These are phyloP conservation scores for Debaryomyces nepalensis DNA, from an alignment of 1,139 yeast species.

Conservation along the genomic window DNA sequence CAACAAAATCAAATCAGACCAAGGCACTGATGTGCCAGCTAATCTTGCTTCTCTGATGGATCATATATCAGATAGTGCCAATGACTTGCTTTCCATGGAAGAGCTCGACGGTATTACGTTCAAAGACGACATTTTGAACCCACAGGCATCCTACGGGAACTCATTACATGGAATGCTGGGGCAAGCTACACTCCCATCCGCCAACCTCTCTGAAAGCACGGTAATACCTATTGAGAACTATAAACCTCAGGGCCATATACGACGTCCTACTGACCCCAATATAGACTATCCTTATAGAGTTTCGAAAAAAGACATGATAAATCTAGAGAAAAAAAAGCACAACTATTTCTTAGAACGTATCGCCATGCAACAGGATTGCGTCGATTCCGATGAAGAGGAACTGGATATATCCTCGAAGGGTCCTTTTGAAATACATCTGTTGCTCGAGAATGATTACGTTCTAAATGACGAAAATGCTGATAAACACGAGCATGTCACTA, in stretches of 20 bases:
- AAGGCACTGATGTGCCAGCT: too few relatives aligned
- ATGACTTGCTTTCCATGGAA: background rate
- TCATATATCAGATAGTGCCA: too few relatives aligned
- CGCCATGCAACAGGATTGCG: slow-evolving; percentile 50
- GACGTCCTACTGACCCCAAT: background rate
- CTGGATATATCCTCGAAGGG: background rate
- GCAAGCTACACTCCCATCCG: too few relatives aligned
- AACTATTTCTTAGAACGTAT: slow-evolving; percentile 36
- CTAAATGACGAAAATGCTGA: slow-evolving; percentile 1
- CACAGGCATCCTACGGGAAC: background rate
- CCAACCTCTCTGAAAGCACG: too few relatives aligned
- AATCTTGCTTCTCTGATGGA: too few relatives aligned
- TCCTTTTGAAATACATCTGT: background rate
- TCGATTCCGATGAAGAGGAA: slow-evolving; percentile 26
- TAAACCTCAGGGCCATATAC: slow-evolving; percentile 1
- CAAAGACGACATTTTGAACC: background rate
- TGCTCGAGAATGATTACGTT: slow-evolving; percentile 2
- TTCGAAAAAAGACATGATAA: slow-evolving; percentile 5
- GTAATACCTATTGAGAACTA: slow-evolving; percentile 1
- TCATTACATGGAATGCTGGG: too few relatives aligned
- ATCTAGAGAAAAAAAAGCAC: slow-evolving; percentile 12
- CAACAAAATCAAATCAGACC: too few relatives aligned
- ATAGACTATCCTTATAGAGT: slow-evolving; percentile 1
- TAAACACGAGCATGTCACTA: background rate
- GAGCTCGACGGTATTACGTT: too few relatives aligned